Evolutionary conservation across 1,139 yeast genomes (phyloP).

Genomic region (Pichia sp.): DNA sequence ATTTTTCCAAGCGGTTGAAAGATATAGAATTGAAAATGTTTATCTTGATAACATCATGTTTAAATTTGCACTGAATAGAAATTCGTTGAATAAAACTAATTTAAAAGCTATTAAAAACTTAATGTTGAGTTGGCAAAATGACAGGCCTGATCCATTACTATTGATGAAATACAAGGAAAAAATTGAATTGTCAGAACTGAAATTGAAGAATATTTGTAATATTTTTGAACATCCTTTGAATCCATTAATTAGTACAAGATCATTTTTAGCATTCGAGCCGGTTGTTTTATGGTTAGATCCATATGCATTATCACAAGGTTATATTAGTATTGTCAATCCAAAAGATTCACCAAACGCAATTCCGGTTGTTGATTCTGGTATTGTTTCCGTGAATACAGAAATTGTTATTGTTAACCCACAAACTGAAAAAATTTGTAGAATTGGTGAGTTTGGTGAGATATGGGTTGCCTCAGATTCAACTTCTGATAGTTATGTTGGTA

Average conservation of each 20-base stretch:
- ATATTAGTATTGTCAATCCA: slow-evolving; percentile 72
- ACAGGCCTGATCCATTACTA: slow-evolving; percentile 41
- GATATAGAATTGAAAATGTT: slow-evolving; percentile 79
- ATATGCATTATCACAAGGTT: slow-evolving; percentile 81
- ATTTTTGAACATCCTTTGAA: slow-evolving; percentile 76
- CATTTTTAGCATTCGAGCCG: slow-evolving; percentile 85
- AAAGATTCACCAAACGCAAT: slow-evolving; percentile 57
- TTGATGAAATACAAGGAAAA: slow-evolving; percentile 50
- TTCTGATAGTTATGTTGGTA: slow-evolving; percentile 43
- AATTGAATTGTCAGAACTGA: slow-evolving; percentile 58
- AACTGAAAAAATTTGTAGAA: slow-evolving; percentile 66
- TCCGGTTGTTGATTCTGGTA: slow-evolving; percentile 87
- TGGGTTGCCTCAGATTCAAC: slow-evolving; percentile 94
- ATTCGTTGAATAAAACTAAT: slow-evolving; percentile 59
- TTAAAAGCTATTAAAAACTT: slow-evolving; percentile 66
- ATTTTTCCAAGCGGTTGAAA: slow-evolving; percentile 65
- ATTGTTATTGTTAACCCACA: slow-evolving; percentile 95
- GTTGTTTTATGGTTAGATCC: slow-evolving; percentile 85
- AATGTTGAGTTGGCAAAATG: slow-evolving; percentile 70
- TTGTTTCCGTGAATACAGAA: slow-evolving; percentile 92
- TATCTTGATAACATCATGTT: slow-evolving; percentile 84
- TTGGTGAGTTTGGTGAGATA: slow-evolving; percentile 96
- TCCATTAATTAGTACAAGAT: slow-evolving; percentile 78
- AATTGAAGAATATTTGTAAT: slow-evolving; percentile 65
- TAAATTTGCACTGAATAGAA: slow-evolving; percentile 43